Evolutionary conservation across 768 basidiomycete genomes (phyloP).

Genomic region (Collybiopsis luxurians): DNA sequence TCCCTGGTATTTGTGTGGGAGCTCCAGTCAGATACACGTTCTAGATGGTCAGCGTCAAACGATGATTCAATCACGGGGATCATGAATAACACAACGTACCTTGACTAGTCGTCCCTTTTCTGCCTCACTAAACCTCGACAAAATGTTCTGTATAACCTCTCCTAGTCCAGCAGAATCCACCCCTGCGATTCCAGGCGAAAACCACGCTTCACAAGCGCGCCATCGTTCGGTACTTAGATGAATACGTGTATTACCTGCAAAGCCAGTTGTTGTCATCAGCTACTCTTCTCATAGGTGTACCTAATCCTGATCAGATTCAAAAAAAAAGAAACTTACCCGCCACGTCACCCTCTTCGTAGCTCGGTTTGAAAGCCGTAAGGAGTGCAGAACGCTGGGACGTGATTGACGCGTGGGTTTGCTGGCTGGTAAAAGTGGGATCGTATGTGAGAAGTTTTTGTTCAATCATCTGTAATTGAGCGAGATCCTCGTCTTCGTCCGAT

Average conservation of each 20-base stretch:
- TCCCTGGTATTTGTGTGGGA: conserved; percentile 70
- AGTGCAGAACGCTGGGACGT: conserved; percentile 79
- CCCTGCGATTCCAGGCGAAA: conserved; percentile 92
- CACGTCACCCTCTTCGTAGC: conserved; percentile 72
- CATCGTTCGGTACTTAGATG: conserved; percentile 90
- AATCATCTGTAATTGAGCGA: conserved; percentile 63
- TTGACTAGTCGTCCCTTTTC: conserved; percentile 75
- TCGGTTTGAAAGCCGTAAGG: conserved; percentile 80
- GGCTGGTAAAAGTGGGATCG: conserved; percentile 81
- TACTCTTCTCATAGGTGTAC: no score
- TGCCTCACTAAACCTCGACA: conserved; percentile 63
- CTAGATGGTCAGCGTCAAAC: conserved; percentile 32
- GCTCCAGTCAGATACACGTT: conserved; percentile 90
- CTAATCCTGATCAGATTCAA: no score
- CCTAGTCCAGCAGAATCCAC: conserved; percentile 91
- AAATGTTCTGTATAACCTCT: conserved; percentile 86
- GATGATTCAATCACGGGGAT: not conserved
- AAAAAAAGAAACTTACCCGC: conserved; percentile 38
- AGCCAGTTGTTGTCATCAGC: no score
- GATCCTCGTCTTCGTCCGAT: conserved; percentile 90
- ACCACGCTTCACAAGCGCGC: conserved; percentile 90
- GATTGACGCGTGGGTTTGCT: conserved; percentile 80
- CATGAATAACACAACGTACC: conserved; percentile 34
- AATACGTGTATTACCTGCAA: conserved; percentile 70
- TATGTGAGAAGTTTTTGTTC: conserved; percentile 79